Evolutionary conservation across 164 flowering plant genomes (phyloP).

Genomic region (Piper betle): DNA sequence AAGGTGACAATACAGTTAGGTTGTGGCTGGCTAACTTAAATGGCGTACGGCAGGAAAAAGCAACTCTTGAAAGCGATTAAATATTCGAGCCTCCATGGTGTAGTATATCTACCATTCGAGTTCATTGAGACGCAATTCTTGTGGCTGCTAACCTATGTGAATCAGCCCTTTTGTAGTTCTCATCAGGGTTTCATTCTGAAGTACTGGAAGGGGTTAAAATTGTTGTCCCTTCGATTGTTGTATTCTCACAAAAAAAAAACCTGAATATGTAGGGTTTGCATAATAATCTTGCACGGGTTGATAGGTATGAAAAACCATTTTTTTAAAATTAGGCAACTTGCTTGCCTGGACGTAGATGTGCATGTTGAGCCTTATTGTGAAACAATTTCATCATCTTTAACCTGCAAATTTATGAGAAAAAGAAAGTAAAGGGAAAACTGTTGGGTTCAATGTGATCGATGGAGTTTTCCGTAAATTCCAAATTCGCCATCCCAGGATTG

Average conservation of each 20-base stretch:
- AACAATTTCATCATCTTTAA: background rate
- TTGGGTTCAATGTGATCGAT: conserved; percentile 26
- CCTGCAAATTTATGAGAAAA: conserved; percentile 15
- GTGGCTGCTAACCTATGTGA: background rate
- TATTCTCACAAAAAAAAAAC: too few species aligned
- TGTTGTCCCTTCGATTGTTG: too few species aligned
- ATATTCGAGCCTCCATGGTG: background rate
- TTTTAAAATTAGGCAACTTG: too few species aligned
- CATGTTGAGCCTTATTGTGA: too few species aligned
- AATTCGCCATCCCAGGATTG: conserved; percentile 44
- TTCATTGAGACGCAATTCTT: background rate
- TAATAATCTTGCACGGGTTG: too few species aligned
- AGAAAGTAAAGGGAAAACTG: conserved; percentile 24
- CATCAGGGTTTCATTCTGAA: too few species aligned
- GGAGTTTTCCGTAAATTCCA: conserved; percentile 17
- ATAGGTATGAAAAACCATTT: too few species aligned
- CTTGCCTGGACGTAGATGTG: too few species aligned
- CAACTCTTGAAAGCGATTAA: conserved; percentile 25
- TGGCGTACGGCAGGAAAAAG: conserved; percentile 85
- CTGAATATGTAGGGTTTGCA: too few species aligned
- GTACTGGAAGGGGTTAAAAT: too few species aligned
- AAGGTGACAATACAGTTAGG: conserved; percentile 52
- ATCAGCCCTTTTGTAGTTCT: too few species aligned
- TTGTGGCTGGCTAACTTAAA: conserved; percentile 87
- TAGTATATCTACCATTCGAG: background rate